Conservation (phyloP, 352 stramenopile species). For the Globisporangium acanthophoron region DNA sequence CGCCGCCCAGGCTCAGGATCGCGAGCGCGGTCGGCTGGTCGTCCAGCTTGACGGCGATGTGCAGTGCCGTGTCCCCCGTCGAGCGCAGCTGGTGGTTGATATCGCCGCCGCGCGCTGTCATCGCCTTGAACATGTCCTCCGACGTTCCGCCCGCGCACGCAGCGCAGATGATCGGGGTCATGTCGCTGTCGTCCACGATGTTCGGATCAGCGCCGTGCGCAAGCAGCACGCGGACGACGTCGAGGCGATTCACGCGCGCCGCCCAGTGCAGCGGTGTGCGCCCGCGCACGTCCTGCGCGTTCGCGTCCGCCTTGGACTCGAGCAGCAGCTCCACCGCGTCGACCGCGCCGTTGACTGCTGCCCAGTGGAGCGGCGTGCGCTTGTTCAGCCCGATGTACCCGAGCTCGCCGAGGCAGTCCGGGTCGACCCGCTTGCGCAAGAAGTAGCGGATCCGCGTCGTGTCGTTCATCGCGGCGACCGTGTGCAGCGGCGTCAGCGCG, state of each 20-base stretch:
- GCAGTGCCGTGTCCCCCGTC: conserved; percentile 67
- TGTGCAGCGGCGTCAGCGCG: conserved; percentile 74
- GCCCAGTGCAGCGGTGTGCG: conserved; percentile 78
- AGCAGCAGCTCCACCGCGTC: conserved; percentile 55
- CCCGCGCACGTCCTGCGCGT: conserved; percentile 64
- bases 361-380: conserved; percentile 75
- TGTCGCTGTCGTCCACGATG: conserved; percentile 66
- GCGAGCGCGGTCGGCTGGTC: conserved; percentile 67
- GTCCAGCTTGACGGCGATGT: conserved; percentile 78
- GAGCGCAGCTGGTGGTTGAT: conserved; percentile 70
- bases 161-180: conserved; percentile 73
- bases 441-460: conserved; percentile 49
- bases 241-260: conserved; percentile 48
- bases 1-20: conserved; percentile 60
- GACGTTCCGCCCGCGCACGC: conserved; percentile 62
- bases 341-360: conserved; percentile 61
- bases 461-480: conserved; percentile 68
- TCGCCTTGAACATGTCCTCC: conserved; percentile 63
- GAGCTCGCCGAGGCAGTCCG: conserved; percentile 70
- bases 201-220: conserved; percentile 40
- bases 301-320: conserved; percentile 48
- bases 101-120: conserved; percentile 55
- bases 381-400: conserved; percentile 81
- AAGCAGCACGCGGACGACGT: conserved; percentile 6
- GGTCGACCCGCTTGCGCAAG: conserved; percentile 66